Percentiles rank a stretch among this genome's conserved stretches.
Conservation (phyloP, 2,329 filamentous ascomycete species). For the Pestalotiopsis sp. region DNA sequence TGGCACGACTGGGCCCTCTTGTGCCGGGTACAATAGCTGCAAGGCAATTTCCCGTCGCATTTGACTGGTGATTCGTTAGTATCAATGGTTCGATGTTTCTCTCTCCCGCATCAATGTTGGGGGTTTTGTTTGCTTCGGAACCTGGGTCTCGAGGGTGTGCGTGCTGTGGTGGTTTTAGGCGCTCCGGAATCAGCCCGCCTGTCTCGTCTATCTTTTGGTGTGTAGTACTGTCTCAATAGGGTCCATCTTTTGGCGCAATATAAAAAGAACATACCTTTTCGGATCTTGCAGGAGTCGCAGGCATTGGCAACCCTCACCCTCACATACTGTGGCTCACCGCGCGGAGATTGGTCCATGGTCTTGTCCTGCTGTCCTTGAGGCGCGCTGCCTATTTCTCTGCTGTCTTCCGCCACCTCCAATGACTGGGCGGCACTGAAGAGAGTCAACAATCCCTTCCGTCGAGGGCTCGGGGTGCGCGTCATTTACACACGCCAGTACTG, state of each 20-base stretch:
- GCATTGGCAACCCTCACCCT: constrained; percentile 52
- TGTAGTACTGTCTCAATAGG: not conserved
- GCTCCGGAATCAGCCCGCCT: not conserved
- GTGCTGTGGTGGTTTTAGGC: not conserved
- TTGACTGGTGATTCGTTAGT: constrained; percentile 40
- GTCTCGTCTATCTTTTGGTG: not conserved
- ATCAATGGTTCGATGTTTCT: not conserved
- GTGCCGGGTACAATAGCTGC: constrained; percentile 50
- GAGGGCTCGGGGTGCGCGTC: constrained; percentile 8
- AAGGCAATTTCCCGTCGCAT: constrained; percentile 57
- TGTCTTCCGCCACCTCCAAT: not conserved
- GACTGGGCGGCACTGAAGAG: constrained; percentile 6
- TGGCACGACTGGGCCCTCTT: constrained; percentile 46
- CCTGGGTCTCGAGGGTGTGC: not conserved
- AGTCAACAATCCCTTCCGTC: constrained; percentile 3
- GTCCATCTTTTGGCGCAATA: not conserved
- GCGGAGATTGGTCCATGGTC: constrained; percentile 11
- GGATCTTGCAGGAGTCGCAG: constrained; percentile 56
- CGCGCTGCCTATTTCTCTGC: not conserved
- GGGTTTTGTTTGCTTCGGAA: not conserved
- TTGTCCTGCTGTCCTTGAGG: not conserved
- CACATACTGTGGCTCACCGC: constrained; percentile 18
- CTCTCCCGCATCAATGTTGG: not conserved
- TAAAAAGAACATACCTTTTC: constrained; percentile 40
- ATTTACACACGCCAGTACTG: not conserved